phyloP scores from a whole-genome alignment of 768 basidiomycete species.

The Suillus cothurnatus region DNA sequence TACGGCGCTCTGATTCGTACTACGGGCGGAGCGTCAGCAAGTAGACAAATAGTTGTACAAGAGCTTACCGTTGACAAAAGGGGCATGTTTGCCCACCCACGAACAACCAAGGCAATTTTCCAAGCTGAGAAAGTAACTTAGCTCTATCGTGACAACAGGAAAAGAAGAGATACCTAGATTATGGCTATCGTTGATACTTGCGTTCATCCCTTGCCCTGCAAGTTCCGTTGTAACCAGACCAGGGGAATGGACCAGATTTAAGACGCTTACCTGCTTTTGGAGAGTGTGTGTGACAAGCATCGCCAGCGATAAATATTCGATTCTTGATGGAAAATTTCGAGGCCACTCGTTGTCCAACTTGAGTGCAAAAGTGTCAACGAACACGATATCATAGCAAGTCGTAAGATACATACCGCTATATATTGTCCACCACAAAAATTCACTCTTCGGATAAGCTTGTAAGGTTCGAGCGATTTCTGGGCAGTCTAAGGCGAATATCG shows the following conservation, averaged over 20 bases:
- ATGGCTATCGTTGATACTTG: slow-evolving; percentile 54
- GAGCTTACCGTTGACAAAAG: slow-evolving; percentile 49
- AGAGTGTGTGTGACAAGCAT: no score
- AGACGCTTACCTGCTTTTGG: no score
- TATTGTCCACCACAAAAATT: slow-evolving; percentile 51
- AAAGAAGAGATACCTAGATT: slow-evolving; percentile 40
- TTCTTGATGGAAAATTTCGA: no score
- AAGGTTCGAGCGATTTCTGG: slow-evolving; percentile 43
- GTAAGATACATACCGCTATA: slow-evolving; percentile 42
- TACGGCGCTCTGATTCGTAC: no score
- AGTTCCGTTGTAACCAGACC: slow-evolving; percentile 20
- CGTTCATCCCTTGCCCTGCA: slow-evolving; percentile 55
- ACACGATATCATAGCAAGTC: neutral
- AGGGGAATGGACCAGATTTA: no score
- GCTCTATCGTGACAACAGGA: neutral
- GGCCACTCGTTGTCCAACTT: no score
- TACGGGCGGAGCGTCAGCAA: no score
- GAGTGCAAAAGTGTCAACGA: neutral
- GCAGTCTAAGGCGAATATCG: slow-evolving; percentile 33
- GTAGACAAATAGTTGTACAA: no score
- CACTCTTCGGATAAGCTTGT: slow-evolving; percentile 31
- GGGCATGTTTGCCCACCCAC: slow-evolving; percentile 47
- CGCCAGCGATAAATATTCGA: no score
- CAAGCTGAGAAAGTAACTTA: slow-evolving; percentile 37
- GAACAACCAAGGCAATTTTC: slow-evolving; percentile 53